Evolutionary conservation across 1,139 yeast genomes (phyloP), one percentile per base, ranked within the genome.

Genomic region (Pichia sp.): DNA sequence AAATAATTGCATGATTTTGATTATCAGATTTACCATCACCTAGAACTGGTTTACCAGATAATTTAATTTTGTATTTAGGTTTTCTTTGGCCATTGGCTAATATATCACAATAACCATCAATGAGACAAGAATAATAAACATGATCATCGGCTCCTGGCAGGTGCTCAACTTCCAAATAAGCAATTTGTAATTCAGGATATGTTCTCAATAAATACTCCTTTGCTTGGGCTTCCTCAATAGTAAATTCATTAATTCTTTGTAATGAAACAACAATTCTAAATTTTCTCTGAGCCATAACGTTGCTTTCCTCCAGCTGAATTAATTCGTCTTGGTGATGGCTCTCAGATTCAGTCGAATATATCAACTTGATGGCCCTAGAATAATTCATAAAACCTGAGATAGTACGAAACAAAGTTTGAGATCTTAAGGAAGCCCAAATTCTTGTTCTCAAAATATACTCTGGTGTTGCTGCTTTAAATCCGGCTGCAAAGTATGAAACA

Each of bases 261-360:
- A 86, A 77, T 0, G 95, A 83, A 7, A 84, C 78, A 11, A 87
- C 70, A 53, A 87, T 62, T 41, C 77, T 71, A 59, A 85, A 85
- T 60, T 87, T 87, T 43, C 90, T 66, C 32, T 66, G 65, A 1
- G 82, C 80, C 68, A 85, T 73, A 7, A 67, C 66, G 26, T 57
- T 53, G 1, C 76, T 76, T 38, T 65, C 68, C 49, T 68, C 75
- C 38, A 66, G 50, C 50, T 60, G 68, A n/a, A 55, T 63, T 32
- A 55, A 59, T 43, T 68, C 73, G 18, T 50, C 53, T 1, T 48
- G 44, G 18, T 34, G 18, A 8, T 39, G 23, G 22, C 49, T 52
- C 2, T 53, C 58, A 41, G 61, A 68, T 52, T 77, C 82, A 16
- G 74, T 68, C 41, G 74, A 75, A 57, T 66, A 71, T 24, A 77